A percentile compares a stretch with the other conserved stretches of the same genome.
phyloP scores from a whole-genome alignment of 148 eudicot species.

The Rhododendron vialii region DNA sequence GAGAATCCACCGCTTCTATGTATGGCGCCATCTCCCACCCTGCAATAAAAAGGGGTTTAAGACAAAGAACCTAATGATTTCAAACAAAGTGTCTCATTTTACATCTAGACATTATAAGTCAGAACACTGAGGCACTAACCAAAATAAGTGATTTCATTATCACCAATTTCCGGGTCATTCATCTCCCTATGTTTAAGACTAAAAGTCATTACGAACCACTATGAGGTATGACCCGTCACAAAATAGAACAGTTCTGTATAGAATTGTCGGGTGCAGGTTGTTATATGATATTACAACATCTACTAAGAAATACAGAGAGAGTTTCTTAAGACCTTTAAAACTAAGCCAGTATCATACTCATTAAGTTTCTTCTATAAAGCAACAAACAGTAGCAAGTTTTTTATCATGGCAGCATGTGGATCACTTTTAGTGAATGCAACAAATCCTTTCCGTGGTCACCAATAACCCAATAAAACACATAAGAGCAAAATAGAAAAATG shows the following conservation, averaged over 20 bases:
- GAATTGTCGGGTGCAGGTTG: background rate
- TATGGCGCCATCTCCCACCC: slow-evolving; percentile 98
- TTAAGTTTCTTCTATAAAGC: background rate
- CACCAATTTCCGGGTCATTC: background rate
- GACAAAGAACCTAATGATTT: background rate
- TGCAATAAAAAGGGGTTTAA: slow-evolving; percentile 24
- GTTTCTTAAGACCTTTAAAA: background rate
- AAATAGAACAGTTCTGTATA: background rate
- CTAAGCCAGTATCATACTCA: background rate
- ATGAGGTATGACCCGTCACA: background rate
- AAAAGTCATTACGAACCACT: background rate
- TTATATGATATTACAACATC: background rate
- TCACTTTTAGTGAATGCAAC: slow-evolving; percentile 1
- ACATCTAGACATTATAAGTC: background rate
- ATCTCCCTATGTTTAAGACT: background rate
- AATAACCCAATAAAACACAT: background rate
- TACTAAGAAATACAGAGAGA: background rate
- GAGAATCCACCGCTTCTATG: slow-evolving; percentile 94
- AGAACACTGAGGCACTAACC: background rate
- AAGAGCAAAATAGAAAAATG: background rate
- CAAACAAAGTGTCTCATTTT: background rate
- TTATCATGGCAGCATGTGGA: slow-evolving; percentile 1
- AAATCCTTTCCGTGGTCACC: background rate
- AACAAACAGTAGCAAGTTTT: background rate
- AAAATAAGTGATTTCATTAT: background rate